Evolutionary conservation across 768 basidiomycete genomes (phyloP), one percentile per base, ranked within the genome.

Genomic region (Floccularia luteovirens): DNA sequence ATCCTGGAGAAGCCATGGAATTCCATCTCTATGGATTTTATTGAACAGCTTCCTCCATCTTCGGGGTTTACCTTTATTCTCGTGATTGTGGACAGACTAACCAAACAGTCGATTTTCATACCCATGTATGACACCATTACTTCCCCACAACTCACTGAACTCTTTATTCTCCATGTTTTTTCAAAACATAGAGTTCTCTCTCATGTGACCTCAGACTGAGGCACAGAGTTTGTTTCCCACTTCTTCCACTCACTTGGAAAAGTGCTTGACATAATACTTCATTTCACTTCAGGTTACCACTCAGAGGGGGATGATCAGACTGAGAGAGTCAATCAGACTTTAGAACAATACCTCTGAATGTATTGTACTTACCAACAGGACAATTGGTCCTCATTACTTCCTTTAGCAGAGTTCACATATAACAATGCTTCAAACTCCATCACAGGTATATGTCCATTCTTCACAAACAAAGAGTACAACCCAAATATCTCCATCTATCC

Each of bases 1-100:
- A 41, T 57, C 20, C 54, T 51, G 0, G 4, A 25, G 14, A 36
- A 32, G 2, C 57, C 56, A 1, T 58, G 59, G 55, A 20, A 43
- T 35, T 39, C 48, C 4, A 54, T 59, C 21, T 44, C 46, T 11
- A 54, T 60, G 45, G 59, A 60, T 34, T 53, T 56, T 33, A 51
- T 64, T 8, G 50, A 50, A 19, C 41, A 55, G 7, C 48, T 59
- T 4, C 57, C 55, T 5, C 7, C 8, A 16, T 21, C 24, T 5
- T 6, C 19, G 8, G 11, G 16, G 11, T 37, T 37, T 37, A 22
- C n/a, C 32, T 8, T 19, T 34, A 34, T 34, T 19, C 32, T 34
- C 20, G 32, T 34, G n/a, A 17, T 34, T 17, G 16, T 34, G 6
- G 16, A 34, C 16, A 7, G 32, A 17, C 32, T 34, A 6, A 14